Evolutionary conservation across 2,329 filamentous ascomycete species (phyloP).

Genomic region (Cladosporium cucumerinum): DNA sequence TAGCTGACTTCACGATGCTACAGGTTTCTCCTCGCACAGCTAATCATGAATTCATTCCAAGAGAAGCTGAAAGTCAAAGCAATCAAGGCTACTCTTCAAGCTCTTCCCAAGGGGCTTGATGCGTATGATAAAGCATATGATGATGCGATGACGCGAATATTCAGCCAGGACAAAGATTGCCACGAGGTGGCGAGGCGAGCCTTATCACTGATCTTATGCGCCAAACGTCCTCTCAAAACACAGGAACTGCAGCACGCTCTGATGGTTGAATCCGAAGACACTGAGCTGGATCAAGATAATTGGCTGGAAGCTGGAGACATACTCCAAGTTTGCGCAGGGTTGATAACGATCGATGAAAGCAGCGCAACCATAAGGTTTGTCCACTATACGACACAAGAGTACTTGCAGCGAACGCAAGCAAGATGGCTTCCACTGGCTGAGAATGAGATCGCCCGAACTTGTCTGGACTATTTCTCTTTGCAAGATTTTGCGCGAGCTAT

Average conservation of each 20-base stretch:
- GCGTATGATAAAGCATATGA: not conserved
- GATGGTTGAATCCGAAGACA: not conserved
- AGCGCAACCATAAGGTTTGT: not conserved
- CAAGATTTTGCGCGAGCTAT: not conserved
- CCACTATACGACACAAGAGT: constrained; percentile 5
- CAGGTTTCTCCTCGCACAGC: not conserved
- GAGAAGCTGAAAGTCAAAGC: not conserved
- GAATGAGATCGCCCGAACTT: not conserved
- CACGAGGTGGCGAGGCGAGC: not conserved
- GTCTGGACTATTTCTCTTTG: not conserved
- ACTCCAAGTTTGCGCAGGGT: not conserved
- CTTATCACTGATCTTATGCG: not conserved
- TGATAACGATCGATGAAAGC: not conserved
- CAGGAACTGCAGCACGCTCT: not conserved
- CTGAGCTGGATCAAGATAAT: not conserved
- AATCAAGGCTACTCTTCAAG: not conserved
- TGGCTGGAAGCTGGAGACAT: not conserved
- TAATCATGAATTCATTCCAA: constrained; percentile 8
- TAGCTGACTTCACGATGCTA: not conserved
- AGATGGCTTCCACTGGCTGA: not conserved
- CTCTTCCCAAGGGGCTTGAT: not conserved
- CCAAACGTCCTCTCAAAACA: not conserved
- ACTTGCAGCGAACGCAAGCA: not conserved
- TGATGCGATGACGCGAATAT: not conserved
- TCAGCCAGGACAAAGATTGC: not conserved